Percentiles rank a stretch among this genome's conserved stretches.
These are phyloP conservation scores for Boletus rufocinnamomeus DNA, from an alignment of 768 basidiomycete species.

Conservation along the genomic window DNA sequence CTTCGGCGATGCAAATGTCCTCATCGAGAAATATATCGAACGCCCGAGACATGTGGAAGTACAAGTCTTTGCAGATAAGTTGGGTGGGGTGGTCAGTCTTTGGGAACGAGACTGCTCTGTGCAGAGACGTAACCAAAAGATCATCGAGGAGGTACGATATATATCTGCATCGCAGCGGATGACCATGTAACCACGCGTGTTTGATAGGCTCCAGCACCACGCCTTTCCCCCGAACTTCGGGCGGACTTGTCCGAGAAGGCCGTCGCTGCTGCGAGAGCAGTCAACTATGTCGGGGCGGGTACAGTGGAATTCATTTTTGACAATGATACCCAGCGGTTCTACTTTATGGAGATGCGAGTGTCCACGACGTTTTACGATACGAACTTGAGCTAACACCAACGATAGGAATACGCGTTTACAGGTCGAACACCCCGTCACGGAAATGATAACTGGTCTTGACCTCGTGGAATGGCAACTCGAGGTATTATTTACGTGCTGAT, in stretches of 20 bases:
- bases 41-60: slow-evolving; percentile 92
- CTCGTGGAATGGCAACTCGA: slow-evolving; percentile 96
- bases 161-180: background rate
- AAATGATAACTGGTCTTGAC: slow-evolving; percentile 93
- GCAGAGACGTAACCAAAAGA: slow-evolving; percentile 92
- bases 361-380: background rate
- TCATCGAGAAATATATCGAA: slow-evolving; percentile 88
- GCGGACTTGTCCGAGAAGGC: slow-evolving; percentile 84
- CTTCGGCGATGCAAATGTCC: slow-evolving; percentile 84
- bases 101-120: slow-evolving; percentile 96
- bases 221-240: slow-evolving; percentile 75
- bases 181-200: background rate
- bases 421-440: slow-evolving; percentile 91
- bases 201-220: slow-evolving; percentile 84
- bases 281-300: slow-evolving; percentile 88
- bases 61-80: slow-evolving; percentile 86
- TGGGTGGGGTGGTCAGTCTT: slow-evolving; percentile 84
- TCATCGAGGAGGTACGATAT: slow-evolving; percentile 75
- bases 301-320: slow-evolving; percentile 98
- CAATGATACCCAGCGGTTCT: slow-evolving; percentile 83
- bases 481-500: slow-evolving; percentile 37
- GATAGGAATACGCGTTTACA: slow-evolving; percentile 81
- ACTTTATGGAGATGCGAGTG: slow-evolving; percentile 92
- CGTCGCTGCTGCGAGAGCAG: slow-evolving; percentile 89
- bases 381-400: background rate